Base-by-base conservation (phyloP, 78 protist genomes). In the Bigelowiella natans region DNA sequence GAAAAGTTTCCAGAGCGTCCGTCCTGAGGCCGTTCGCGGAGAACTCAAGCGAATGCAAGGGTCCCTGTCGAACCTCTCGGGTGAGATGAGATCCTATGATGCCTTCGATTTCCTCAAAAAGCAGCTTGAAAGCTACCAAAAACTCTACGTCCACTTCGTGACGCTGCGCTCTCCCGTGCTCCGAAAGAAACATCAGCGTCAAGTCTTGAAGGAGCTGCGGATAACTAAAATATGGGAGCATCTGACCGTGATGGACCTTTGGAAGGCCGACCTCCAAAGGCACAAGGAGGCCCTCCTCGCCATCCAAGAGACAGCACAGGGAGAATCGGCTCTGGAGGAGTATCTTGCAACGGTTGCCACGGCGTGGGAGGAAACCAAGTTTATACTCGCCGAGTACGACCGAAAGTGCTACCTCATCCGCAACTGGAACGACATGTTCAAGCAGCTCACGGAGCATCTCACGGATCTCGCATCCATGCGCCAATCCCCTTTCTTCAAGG, bases 311-410 rank as follows among this genome's bases (percentile, higher is more conserved):
- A 85, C 38, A 7, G 87, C 87, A 85, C 87, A 37, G 30, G 89
- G 89, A 2, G 89, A 87, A 28, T 7, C 40, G 26, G 64, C 40
- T 31, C 83, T 87, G 40, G 40, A 87, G 37, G 83, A 87, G 83
- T 87, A 34, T 28, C 36, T 87, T n/a, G 7, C 40, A n/a, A 2
- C 11, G 38, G 36, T 87, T 7, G 64, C 89, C 2, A 2, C 2
- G 36, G 36, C 36, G 39, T 87, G 89, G 89, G 89, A 39, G 30
- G 36, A 87, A 29, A 87, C 89, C 40, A 2, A 40, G 3, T 87
- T 87, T 30, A 40, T 38, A 11, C 51, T 85, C 87, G 28, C 86
- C 29, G 31, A 2, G 38, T 83, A 51, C 73, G 73, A 7, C 34
- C 73, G 73, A 26, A 51, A 51, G 73, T 51, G 73, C 73, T 51